Conservation (phyloP, 495 filamentous ascomycete species). For the Aspergillus bertholletiae region DNA sequence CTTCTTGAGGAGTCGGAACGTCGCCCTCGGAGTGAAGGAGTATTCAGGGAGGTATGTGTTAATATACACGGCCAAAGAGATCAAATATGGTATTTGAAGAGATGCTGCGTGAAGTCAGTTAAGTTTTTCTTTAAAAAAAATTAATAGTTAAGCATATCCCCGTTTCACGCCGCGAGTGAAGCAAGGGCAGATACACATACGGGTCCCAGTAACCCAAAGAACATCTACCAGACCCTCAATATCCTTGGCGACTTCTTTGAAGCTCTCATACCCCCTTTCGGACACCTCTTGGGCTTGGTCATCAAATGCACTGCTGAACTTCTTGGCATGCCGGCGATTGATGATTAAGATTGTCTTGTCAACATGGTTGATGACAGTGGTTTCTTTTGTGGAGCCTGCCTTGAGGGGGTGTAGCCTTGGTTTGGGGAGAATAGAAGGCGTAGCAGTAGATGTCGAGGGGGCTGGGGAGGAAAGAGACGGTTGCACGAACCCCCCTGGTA, state of each 20-base stretch:
- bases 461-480: conserved; percentile 53
- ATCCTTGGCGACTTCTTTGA: conserved; percentile 66
- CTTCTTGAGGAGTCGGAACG: conserved; percentile 67
- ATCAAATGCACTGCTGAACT: conserved; percentile 55
- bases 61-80: conserved; percentile 69
- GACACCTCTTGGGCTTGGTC: conserved; percentile 36
- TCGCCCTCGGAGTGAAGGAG: conserved; percentile 58
- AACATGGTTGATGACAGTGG: conserved; percentile 66
- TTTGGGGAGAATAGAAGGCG: conserved; percentile 51
- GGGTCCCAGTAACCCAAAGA: conserved; percentile 78
- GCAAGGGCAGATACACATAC: conserved; percentile 45
- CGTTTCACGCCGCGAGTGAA: neutral
- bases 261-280: conserved; percentile 62
- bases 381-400: conserved; percentile 73
- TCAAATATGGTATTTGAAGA: conserved; percentile 78
- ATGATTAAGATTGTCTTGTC: conserved; percentile 60
- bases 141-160: neutral
- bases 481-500: conserved; percentile 47
- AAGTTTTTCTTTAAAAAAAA: no score
- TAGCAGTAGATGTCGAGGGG: conserved; percentile 44
- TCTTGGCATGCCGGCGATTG: conserved; percentile 70
- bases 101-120: conserved; percentile 47
- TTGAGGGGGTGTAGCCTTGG: conserved; percentile 62
- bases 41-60: conserved; percentile 64
- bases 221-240: conserved; percentile 69